phyloP scores from a whole-genome alignment of 2,329 filamentous ascomycete species.

The Talaromyces funiculosus region DNA sequence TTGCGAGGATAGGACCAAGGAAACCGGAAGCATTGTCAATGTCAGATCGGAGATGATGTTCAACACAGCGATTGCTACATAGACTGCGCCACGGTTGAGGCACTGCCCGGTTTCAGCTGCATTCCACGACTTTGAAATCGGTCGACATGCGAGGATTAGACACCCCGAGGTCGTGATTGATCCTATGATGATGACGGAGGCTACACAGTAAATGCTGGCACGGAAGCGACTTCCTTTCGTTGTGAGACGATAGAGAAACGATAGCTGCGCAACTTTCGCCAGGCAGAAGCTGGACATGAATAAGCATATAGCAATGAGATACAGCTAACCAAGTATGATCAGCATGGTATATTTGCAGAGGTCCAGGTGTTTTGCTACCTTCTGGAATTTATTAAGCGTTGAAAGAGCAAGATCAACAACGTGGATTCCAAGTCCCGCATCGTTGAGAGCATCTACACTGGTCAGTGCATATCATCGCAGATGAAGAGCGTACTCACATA shows the following conservation, averaged over 20 bases:
- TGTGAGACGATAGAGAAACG: neutral
- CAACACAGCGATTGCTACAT: neutral
- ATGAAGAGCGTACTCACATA: neutral
- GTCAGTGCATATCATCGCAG: neutral
- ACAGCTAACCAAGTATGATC: neutral
- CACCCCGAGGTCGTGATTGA: neutral
- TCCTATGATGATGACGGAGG: neutral
- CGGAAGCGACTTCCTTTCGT: neutral
- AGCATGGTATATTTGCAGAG: neutral
- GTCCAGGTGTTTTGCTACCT: neutral
- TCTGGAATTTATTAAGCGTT: neutral
- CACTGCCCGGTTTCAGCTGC: neutral
- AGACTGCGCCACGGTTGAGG: neutral
- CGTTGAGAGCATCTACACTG: neutral
- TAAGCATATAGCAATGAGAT: neutral
- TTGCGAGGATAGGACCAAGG: neutral
- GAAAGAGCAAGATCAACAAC: neutral
- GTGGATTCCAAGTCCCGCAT: neutral
- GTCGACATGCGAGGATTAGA: neutral
- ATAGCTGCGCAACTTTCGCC: neutral
- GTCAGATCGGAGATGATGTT: neutral
- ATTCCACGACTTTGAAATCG: neutral
- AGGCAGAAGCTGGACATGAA: neutral
- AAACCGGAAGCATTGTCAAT: neutral
- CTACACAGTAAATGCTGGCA: neutral